Evolutionary conservation across 2,329 filamentous ascomycete genomes (phyloP).

Genomic region (Beauveria bassiana): DNA sequence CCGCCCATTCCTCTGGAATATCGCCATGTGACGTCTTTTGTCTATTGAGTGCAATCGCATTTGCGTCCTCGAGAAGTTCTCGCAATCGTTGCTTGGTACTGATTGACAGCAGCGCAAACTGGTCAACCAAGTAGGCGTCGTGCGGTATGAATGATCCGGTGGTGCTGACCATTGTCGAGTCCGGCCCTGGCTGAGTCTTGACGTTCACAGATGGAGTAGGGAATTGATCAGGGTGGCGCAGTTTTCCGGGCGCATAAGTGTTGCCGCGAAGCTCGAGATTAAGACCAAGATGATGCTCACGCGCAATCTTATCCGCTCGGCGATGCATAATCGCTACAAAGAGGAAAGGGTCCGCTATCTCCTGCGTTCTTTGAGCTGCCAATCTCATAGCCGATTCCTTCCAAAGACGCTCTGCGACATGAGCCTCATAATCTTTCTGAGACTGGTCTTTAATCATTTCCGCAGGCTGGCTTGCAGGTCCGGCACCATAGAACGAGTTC

Average conservation of each 20-base stretch:
- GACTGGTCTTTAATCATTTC: constrained; percentile 35
- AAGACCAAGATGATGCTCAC: constrained; percentile 48
- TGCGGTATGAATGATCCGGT: constrained; percentile 65
- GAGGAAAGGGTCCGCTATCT: constrained; percentile 68
- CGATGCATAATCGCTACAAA: constrained; percentile 53
- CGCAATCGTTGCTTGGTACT: constrained; percentile 74
- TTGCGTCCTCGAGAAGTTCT: constrained; percentile 69
- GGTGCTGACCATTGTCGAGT: constrained; percentile 55
- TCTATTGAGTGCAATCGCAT: constrained; percentile 60
- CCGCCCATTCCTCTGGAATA: constrained; percentile 67
- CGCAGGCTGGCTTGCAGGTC: constrained; percentile 56
- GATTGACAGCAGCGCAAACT: constrained; percentile 74
- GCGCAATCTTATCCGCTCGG: constrained; percentile 50
- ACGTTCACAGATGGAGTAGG: constrained; percentile 46
- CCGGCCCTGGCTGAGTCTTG: constrained; percentile 48
- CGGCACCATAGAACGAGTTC: constrained; percentile 55
- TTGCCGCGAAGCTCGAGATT: constrained; percentile 48
- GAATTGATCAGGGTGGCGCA: constrained; percentile 42
- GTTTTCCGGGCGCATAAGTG: constrained; percentile 36
- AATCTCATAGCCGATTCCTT: constrained; percentile 54
- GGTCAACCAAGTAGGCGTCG: constrained; percentile 69
- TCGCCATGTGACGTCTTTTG: constrained; percentile 73
- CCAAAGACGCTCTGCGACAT: constrained; percentile 59
- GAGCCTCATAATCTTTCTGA: constrained; percentile 58
- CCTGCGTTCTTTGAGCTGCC: constrained; percentile 55